Conservation (phyloP, 208 protist genomes). For the Strigomonas culicis region DNA sequence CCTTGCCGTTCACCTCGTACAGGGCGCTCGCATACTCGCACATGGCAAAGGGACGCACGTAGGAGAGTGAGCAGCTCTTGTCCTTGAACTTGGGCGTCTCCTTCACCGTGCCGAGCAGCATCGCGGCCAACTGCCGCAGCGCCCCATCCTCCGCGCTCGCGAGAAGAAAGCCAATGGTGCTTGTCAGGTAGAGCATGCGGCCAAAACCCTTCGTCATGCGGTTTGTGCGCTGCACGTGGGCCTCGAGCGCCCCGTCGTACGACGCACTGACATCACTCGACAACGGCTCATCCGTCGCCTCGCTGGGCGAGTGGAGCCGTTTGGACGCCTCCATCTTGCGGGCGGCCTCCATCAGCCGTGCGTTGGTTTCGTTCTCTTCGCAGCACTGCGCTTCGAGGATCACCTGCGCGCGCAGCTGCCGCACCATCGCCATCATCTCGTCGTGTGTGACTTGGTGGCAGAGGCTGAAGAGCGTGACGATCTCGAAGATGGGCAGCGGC, state of each 20-base stretch:
- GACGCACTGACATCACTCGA: neutral
- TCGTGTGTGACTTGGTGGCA: conserved; percentile 30
- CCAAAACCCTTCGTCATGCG: conserved; percentile 8
- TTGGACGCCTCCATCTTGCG: conserved; percentile 6
- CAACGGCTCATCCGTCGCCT: neutral
- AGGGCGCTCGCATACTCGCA: conserved; percentile 33
- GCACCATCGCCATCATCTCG: conserved; percentile 20
- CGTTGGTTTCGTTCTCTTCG: conserved; percentile 13
- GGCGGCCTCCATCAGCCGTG: conserved; percentile 3
- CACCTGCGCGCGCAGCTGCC: conserved; percentile 10
- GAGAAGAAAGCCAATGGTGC: conserved; percentile 24
- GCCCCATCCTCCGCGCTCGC: conserved; percentile 26
- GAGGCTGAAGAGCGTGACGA: conserved; percentile 33
- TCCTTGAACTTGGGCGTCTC: conserved; percentile 34
- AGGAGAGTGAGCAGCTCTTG: conserved; percentile 33
- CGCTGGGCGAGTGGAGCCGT: neutral
- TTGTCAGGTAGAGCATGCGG: conserved; percentile 23
- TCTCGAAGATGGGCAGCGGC: conserved; percentile 39
- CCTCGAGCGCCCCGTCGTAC: conserved; percentile 1
- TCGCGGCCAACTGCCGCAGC: conserved; percentile 4
- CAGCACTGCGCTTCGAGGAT: conserved; percentile 7
- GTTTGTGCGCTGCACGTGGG: conserved; percentile 8
- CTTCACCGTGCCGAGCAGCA: conserved; percentile 24
- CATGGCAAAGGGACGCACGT: conserved; percentile 29
- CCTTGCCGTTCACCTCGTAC: conserved; percentile 19